These are phyloP conservation scores for Globisporangium polare DNA, from an alignment of 352 stramenopile species.

Conservation along the genomic window DNA sequence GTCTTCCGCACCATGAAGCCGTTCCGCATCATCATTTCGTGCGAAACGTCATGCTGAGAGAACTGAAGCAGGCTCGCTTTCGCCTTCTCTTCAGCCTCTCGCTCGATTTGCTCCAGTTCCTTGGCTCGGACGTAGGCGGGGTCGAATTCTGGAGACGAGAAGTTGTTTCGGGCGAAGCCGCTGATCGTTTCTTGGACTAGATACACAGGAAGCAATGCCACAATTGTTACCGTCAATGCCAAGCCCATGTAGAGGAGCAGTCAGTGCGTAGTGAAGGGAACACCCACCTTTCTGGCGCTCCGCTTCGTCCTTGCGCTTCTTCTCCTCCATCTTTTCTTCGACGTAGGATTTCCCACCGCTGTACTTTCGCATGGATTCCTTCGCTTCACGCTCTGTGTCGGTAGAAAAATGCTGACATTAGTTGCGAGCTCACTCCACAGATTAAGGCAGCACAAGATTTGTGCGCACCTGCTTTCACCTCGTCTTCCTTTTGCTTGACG, in stretches of 20 bases:
- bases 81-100: conserved; percentile 52
- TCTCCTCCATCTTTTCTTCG: conserved; percentile 59
- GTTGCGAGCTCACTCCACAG: background rate
- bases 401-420: background rate
- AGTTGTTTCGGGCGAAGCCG: conserved; percentile 44
- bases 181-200: conserved; percentile 28
- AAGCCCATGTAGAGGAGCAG: background rate
- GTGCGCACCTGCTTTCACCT: conserved; percentile 15
- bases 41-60: conserved; percentile 46
- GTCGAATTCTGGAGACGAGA: conserved; percentile 44
- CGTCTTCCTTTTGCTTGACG: conserved; percentile 15
- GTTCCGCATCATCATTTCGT: conserved; percentile 66
- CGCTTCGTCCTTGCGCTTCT: conserved; percentile 46
- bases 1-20: conserved; percentile 44
- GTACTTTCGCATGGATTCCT: conserved; percentile 32
- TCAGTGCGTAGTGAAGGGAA: too few species aligned
- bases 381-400: conserved; percentile 29
- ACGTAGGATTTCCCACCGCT: conserved; percentile 49
- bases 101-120: conserved; percentile 41
- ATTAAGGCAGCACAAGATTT: background rate
- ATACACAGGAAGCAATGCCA: background rate
- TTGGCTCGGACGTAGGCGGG: conserved; percentile 52
- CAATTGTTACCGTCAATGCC: background rate
- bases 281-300: conserved; percentile 31
- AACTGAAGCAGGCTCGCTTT: conserved; percentile 51